Conservation (phyloP, 2,329 filamentous ascomycete genomes). For the Parafenestella ontariensis region DNA sequence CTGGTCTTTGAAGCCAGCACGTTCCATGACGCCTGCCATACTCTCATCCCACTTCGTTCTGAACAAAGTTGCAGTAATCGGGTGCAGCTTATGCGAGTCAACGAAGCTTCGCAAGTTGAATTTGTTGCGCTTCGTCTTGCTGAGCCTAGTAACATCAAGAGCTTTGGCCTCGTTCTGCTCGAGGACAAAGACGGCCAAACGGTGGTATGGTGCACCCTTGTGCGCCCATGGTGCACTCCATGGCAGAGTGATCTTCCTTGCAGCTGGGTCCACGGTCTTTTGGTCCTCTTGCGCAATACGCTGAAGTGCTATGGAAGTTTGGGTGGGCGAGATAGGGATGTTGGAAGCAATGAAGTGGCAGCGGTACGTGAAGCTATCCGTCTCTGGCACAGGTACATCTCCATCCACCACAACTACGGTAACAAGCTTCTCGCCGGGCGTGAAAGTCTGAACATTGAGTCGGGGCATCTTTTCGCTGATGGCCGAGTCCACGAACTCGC, state of each 20-base stretch:
- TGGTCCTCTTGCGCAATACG: constrained; percentile 40
- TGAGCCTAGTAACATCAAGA: constrained; percentile 64
- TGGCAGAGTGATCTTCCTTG: constrained; percentile 70
- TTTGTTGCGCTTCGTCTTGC: constrained; percentile 74
- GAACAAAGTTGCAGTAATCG: constrained; percentile 88
- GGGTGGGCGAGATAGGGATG: constrained; percentile 67
- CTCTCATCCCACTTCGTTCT: constrained; percentile 87
- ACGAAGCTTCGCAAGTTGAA: constrained; percentile 80
- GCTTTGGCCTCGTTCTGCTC: constrained; percentile 70
- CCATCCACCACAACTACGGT: constrained; percentile 87
- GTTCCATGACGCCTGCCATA: constrained; percentile 85
- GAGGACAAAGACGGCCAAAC: constrained; percentile 81
- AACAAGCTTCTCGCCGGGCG: constrained; percentile 79
- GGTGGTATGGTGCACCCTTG: constrained; percentile 91
- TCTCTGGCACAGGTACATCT: constrained; percentile 82
- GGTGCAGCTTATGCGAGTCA: constrained; percentile 70
- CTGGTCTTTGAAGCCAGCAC: constrained; percentile 72
- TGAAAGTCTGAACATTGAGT: constrained; percentile 84
- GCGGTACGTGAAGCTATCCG: constrained; percentile 77
- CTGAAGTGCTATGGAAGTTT: constrained; percentile 41
- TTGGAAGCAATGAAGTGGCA: constrained; percentile 88
- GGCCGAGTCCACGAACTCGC: constrained; percentile 77
- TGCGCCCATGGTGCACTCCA: constrained; percentile 89
- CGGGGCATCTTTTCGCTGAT: constrained; percentile 77
- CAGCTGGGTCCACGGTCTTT: constrained; percentile 56